Conservation (phyloP, 2,329 filamentous ascomycete species). For the Paecilomyces niveus region DNA sequence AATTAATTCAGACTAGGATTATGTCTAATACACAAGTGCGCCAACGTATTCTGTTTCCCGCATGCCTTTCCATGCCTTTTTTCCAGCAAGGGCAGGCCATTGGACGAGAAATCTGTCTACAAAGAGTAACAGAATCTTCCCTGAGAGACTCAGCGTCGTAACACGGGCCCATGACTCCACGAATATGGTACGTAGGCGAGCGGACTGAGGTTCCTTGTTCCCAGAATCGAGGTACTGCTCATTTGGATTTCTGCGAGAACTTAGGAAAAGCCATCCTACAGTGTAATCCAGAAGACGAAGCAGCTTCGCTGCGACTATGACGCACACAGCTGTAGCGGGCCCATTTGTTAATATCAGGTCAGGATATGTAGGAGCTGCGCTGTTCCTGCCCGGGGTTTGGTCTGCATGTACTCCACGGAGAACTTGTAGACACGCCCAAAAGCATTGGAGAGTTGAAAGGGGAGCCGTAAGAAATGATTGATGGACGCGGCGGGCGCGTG, state of each 20-base stretch:
- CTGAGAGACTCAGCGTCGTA: conserved; percentile 73
- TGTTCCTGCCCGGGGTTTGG: conserved; percentile 16
- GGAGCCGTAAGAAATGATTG: conserved; percentile 71
- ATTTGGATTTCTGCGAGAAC: conserved; percentile 6
- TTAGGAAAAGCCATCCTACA: conserved; percentile 3
- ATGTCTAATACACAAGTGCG: conserved; percentile 26
- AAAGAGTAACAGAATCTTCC: conserved; percentile 63
- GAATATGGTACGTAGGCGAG: conserved; percentile 69
- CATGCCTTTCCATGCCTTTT: conserved; percentile 30
- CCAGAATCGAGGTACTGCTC: not conserved
- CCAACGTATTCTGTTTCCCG: conserved; percentile 34
- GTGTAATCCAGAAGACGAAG: conserved; percentile 45
- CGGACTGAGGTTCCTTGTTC: conserved; percentile 14
- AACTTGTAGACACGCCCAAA: conserved; percentile 55
- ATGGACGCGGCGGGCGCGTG: conserved; percentile 72
- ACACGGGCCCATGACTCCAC: conserved; percentile 91
- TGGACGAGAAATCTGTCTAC: conserved; percentile 79
- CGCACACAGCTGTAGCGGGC: conserved; percentile 76
- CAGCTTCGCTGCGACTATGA: conserved; percentile 53
- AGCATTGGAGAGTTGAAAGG: conserved; percentile 57
- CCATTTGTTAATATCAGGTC: conserved; percentile 81
- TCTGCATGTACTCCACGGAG: conserved; percentile 38
- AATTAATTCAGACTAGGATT: not conserved
- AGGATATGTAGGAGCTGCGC: conserved; percentile 45
- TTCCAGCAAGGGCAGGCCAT: conserved; percentile 58